These are phyloP conservation scores for Aspergillus heteromorphus DNA, from an alignment of 495 filamentous ascomycete genomes.

Conservation along the genomic window DNA sequence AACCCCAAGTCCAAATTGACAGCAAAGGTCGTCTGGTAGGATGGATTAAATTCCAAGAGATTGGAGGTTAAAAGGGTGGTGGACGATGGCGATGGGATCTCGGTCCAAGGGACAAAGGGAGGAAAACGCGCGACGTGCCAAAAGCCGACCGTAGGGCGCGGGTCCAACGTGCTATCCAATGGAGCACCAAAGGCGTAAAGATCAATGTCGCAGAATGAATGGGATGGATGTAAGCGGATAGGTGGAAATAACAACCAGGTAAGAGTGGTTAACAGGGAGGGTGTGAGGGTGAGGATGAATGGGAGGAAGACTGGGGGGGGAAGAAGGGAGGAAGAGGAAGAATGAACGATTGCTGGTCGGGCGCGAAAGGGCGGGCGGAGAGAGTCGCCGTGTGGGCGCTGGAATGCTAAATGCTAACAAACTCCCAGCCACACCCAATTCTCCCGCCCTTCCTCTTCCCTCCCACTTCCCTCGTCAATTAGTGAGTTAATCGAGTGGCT, in stretches of 20 bases:
- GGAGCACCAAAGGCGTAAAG: background rate
- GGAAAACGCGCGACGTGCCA: constrained; percentile 13
- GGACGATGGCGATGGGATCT: background rate
- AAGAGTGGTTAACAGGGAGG: background rate
- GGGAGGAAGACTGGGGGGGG: background rate
- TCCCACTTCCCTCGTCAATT: background rate
- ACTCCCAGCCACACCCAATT: constrained; percentile 14
- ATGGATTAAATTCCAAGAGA: background rate
- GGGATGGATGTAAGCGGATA: background rate
- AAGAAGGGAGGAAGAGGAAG: background rate
- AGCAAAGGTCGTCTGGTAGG: background rate
- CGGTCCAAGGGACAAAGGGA: constrained; percentile 14
- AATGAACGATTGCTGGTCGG: background rate
- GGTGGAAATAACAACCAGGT: background rate
- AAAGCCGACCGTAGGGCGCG: constrained; percentile 11
- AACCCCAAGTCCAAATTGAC: constrained; percentile 1
- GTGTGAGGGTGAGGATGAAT: background rate
- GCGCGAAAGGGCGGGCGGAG: background rate
- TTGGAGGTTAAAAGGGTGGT: background rate
- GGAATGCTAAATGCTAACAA: too few species aligned
- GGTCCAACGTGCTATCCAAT: background rate
- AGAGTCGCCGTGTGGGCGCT: background rate
- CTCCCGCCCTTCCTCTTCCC: background rate
- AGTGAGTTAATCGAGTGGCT: constrained; percentile 1
- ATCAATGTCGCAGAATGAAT: background rate